Conservation (phyloP, 2,329 filamentous ascomycete genomes). For the Colletotrichum brevisporum region DNA sequence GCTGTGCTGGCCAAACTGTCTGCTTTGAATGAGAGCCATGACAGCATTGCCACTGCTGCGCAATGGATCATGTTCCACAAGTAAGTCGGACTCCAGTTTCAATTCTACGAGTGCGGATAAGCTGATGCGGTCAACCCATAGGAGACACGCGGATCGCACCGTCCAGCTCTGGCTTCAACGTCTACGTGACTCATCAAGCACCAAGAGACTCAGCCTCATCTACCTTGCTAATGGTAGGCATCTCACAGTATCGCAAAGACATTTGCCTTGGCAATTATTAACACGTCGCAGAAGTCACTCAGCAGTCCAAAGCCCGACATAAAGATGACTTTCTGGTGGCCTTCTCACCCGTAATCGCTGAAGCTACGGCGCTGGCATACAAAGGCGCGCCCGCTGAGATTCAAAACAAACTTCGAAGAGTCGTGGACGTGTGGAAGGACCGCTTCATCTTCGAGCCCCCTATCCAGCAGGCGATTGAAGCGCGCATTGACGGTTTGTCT, state of each 20-base stretch:
- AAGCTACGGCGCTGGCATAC: conserved; percentile 91
- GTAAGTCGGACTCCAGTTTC: conserved; percentile 33
- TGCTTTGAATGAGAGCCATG: conserved; percentile 95
- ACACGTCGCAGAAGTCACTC: conserved; percentile 82
- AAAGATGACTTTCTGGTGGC: conserved; percentile 94
- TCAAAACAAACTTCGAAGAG: conserved; percentile 87
- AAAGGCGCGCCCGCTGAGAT: conserved; percentile 89
- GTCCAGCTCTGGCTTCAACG: conserved; percentile 93
- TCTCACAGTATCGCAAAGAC: not conserved
- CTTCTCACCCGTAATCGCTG: conserved; percentile 91
- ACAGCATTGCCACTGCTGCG: conserved; percentile 94
- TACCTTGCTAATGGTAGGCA: conserved; percentile 92
- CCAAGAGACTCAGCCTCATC: conserved; percentile 89
- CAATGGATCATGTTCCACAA: conserved; percentile 99
- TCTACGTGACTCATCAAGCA: conserved; percentile 87
- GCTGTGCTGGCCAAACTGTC: conserved; percentile 95
- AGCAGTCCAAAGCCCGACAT: conserved; percentile 92
- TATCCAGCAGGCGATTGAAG: conserved; percentile 86
- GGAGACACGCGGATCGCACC: conserved; percentile 92
- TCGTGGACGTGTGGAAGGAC: conserved; percentile 95
- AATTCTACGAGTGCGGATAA: conserved; percentile 22
- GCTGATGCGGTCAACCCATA: conserved; percentile 53
- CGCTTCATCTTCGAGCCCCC: conserved; percentile 85
- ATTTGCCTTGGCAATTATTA: not conserved
- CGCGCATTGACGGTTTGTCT: conserved; percentile 79